phyloP scores from a whole-genome alignment of 2,329 filamentous ascomycete genomes.

The Hymenoscyphus occultus region DNA sequence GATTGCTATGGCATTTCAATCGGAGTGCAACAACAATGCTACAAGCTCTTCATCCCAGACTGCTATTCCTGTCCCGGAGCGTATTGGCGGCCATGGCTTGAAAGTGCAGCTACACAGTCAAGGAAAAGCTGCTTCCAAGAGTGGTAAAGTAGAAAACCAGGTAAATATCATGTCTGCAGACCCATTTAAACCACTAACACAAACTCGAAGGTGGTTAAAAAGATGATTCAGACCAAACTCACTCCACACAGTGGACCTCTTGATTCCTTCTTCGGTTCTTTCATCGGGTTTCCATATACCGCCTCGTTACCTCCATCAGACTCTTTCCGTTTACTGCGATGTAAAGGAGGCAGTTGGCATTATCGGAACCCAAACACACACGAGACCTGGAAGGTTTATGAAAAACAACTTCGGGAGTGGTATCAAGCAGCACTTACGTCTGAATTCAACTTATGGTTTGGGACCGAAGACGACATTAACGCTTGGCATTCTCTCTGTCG shows the following conservation, averaged over 20 bases:
- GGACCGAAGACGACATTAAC: conserved; percentile 13
- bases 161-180: neutral
- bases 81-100: neutral
- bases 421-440: conserved; percentile 1
- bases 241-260: neutral
- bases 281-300: neutral
- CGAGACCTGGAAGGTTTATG: neutral
- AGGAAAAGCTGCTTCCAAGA: neutral
- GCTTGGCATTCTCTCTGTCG: conserved; percentile 17
- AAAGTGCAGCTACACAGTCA: neutral
- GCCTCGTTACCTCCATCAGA: neutral
- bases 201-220: neutral
- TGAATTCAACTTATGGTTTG: conserved; percentile 8
- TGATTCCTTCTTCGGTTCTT: neutral
- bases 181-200: neutral
- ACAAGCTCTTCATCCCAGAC: neutral
- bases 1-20: neutral
- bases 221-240: neutral
- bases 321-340: neutral
- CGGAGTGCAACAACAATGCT: neutral
- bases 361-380: neutral
- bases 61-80: neutral
- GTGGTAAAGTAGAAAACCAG: neutral
- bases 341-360: neutral
- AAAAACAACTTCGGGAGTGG: neutral